Percentiles rank a stretch among this genome's conserved stretches.
Conservation (phyloP, 2,329 filamentous ascomycete genomes). For the Sclerotinia borealis region DNA sequence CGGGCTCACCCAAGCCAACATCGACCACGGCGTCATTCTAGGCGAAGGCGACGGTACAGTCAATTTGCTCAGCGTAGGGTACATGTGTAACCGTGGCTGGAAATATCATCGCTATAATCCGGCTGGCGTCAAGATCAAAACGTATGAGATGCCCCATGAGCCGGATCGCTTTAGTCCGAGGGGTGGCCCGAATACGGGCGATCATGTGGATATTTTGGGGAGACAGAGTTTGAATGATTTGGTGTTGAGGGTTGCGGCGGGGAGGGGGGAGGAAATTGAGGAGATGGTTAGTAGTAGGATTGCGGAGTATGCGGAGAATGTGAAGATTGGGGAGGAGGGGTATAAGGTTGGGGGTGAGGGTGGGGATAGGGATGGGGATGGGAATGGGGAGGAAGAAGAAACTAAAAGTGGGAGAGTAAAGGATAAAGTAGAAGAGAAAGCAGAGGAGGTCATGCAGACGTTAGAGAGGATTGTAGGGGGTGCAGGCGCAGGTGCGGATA, state of each 20-base stretch:
- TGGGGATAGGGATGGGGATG: conserved; percentile 44
- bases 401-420: neutral
- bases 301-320: conserved; percentile 70
- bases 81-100: conserved; percentile 98
- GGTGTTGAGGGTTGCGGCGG: conserved; percentile 78
- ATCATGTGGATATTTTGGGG: conserved; percentile 95
- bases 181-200: conserved; percentile 64
- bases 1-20: conserved; percentile 49
- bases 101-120: conserved; percentile 91
- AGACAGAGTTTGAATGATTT: conserved; percentile 85
- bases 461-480: neutral
- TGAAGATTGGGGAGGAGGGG: conserved; percentile 52
- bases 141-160: conserved; percentile 95
- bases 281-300: conserved; percentile 79
- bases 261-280: conserved; percentile 71
- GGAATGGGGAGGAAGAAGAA: neutral
- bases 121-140: conserved; percentile 70
- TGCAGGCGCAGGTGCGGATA: no score
- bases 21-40: conserved; percentile 88
- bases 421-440: no score
- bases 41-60: conserved; percentile 96
- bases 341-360: conserved; percentile 4
- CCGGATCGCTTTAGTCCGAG: conserved; percentile 86
- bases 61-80: conserved; percentile 82
- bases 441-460: neutral